These are phyloP conservation scores for Sporothrix sp. DNA, from an alignment of 2,329 filamentous ascomycete species.

Conservation along the genomic window DNA sequence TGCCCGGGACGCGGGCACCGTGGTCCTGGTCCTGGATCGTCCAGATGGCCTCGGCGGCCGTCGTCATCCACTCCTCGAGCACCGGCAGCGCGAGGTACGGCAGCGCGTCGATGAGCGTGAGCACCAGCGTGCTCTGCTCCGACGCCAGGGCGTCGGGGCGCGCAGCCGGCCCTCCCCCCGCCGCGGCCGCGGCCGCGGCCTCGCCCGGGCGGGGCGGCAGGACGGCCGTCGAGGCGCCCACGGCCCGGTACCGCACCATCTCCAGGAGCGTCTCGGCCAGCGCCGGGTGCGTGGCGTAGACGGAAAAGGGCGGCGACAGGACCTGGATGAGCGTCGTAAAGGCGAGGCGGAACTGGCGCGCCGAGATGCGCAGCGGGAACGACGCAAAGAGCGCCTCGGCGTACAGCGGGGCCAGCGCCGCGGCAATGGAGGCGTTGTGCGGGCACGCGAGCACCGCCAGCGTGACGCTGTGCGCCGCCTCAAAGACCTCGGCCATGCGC, in stretches of 20 bases:
- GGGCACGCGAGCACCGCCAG: constrained; percentile 73
- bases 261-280: constrained; percentile 76
- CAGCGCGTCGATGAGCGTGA: constrained; percentile 71
- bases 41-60: constrained; percentile 59
- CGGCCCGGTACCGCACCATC: constrained; percentile 58
- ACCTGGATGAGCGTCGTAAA: constrained; percentile 79
- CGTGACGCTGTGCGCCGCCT: constrained; percentile 75
- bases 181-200: constrained; percentile 6
- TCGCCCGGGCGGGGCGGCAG: constrained; percentile 20
- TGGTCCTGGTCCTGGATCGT: constrained; percentile 40
- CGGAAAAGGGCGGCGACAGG: constrained; percentile 66
- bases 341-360: constrained; percentile 78
- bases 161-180: constrained; percentile 19
- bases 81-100: constrained; percentile 60
- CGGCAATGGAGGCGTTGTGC: constrained; percentile 61
- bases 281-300: constrained; percentile 62
- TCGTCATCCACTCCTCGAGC: constrained; percentile 71
- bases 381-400: constrained; percentile 69
- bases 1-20: no score
- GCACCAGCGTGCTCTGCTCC: constrained; percentile 65
- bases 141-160: constrained; percentile 40
- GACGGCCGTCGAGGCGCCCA: constrained; percentile 36
- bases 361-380: constrained; percentile 68
- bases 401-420: constrained; percentile 69
- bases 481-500: constrained; percentile 56